These are phyloP conservation scores for Hyphodiscus sp. DNA, from an alignment of 2,329 filamentous ascomycete genomes.

Conservation along the genomic window DNA sequence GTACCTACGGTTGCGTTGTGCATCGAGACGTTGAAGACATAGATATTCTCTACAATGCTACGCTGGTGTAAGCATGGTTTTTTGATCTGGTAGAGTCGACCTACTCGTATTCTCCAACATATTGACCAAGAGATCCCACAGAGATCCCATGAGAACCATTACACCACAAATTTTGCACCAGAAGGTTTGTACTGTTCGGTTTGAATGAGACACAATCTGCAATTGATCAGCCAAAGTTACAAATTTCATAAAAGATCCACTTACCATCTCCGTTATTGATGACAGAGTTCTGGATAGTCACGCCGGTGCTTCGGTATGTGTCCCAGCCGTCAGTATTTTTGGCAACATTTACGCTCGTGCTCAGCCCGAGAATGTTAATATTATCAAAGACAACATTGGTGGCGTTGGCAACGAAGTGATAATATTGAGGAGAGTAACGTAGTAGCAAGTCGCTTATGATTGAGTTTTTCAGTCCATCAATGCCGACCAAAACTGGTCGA, in stretches of 20 bases:
- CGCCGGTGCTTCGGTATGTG: slow-evolving; percentile 52
- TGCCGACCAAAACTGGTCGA: slow-evolving; percentile 51
- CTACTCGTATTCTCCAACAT: slow-evolving; percentile 35
- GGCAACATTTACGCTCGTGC: slow-evolving; percentile 44
- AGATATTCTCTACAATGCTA: slow-evolving; percentile 64
- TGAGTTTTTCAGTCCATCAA: slow-evolving; percentile 50
- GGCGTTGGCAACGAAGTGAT: slow-evolving; percentile 60
- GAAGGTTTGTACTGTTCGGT: slow-evolving; percentile 54
- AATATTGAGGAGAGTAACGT: slow-evolving; percentile 52
- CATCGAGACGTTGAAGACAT: slow-evolving; percentile 55
- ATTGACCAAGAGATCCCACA: slow-evolving; percentile 64
- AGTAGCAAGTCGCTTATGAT: slow-evolving; percentile 54
- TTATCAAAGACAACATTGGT: slow-evolving; percentile 57
- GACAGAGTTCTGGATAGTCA: slow-evolving; percentile 61
- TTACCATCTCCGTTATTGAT: slow-evolving; percentile 56
- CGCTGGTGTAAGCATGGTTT: slow-evolving; percentile 33
- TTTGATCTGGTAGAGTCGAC: slow-evolving; percentile 55
- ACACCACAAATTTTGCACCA: slow-evolving; percentile 58
- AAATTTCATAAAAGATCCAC: not conserved
- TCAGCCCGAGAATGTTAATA: slow-evolving; percentile 52
- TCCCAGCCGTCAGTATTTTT: slow-evolving; percentile 65
- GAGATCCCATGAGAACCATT: slow-evolving; percentile 64
- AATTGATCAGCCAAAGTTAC: slow-evolving; percentile 8
- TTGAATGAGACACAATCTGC: slow-evolving; percentile 57
- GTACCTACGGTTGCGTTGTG: slow-evolving; percentile 41